phyloP scores from a whole-genome alignment of 2,329 filamentous ascomycete genomes.

The Aspergillus sp. region DNA sequence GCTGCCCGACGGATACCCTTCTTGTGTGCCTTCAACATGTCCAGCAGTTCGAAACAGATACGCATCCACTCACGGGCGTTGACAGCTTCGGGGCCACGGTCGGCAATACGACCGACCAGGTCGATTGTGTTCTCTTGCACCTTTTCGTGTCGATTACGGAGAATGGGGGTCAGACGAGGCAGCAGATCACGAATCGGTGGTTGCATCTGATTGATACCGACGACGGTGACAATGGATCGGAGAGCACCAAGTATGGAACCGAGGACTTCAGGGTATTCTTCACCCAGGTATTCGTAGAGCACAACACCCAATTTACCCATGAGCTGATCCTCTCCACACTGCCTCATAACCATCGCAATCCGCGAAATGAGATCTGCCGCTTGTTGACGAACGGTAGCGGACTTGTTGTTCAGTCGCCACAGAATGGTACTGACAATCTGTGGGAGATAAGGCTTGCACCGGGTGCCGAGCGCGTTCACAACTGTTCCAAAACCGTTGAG shows the following conservation, averaged over 20 bases:
- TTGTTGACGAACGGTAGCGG: slow-evolving; percentile 90
- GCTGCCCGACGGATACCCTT: slow-evolving; percentile 97
- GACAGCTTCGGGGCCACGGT: slow-evolving; percentile 91
- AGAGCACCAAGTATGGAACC: slow-evolving; percentile 93
- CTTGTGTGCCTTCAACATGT: slow-evolving; percentile 99
- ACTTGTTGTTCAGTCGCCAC: slow-evolving; percentile 96
- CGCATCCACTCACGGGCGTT: slow-evolving; percentile 99
- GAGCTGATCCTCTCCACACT: slow-evolving; percentile 90
- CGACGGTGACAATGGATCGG: slow-evolving; percentile 92
- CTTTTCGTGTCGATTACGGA: slow-evolving; percentile 97
- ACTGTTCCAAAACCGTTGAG: slow-evolving; percentile 97
- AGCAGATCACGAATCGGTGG: slow-evolving; percentile 94
- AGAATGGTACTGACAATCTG: slow-evolving; percentile 97
- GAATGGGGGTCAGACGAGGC: slow-evolving; percentile 91
- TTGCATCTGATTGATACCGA: slow-evolving; percentile 97
- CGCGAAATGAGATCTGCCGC: slow-evolving; percentile 93
- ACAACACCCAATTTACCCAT: slow-evolving; percentile 94
- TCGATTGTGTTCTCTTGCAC: slow-evolving; percentile 99
- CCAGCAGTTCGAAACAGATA: slow-evolving; percentile 96
- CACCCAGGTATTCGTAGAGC: slow-evolving; percentile 94
- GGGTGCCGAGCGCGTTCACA: slow-evolving; percentile 85
- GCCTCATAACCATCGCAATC: slow-evolving; percentile 98
- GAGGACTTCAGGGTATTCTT: slow-evolving; percentile 96
- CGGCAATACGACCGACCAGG: slow-evolving; percentile 92
- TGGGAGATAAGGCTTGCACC: slow-evolving; percentile 92